These are phyloP conservation scores for Diaporthe australafricana DNA, from an alignment of 2,329 filamentous ascomycete genomes.

Conservation along the genomic window DNA sequence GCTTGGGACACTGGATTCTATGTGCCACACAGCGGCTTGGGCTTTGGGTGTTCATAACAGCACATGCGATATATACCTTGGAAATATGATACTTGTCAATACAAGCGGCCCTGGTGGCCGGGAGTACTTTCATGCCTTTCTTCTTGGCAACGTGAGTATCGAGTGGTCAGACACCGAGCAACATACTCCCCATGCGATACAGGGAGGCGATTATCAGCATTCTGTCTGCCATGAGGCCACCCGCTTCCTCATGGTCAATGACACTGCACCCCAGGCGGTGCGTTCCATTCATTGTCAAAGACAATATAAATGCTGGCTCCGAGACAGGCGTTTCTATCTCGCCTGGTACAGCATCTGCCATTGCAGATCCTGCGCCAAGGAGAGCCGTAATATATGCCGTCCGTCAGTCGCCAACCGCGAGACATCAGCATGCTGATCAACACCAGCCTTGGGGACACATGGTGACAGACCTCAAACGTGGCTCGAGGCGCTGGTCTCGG, in stretches of 20 bases:
- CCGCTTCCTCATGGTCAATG: neutral
- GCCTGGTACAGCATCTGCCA: neutral
- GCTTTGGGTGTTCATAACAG: slow-evolving; percentile 4
- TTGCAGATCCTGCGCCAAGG: neutral
- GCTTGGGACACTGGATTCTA: neutral
- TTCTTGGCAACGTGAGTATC: neutral
- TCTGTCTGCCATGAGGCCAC: neutral
- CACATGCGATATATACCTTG: neutral
- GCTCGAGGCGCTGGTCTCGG: slow-evolving; percentile 13
- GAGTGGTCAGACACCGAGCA: neutral
- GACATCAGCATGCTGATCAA: neutral
- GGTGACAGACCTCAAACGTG: slow-evolving; percentile 16
- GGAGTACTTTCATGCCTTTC: neutral
- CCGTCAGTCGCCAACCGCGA: neutral
- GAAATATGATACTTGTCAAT: slow-evolving; percentile 24
- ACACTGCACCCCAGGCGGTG: too few relatives aligned
- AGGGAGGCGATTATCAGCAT: too few relatives aligned
- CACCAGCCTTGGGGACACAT: slow-evolving; percentile 1
- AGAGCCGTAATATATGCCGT: neutral
- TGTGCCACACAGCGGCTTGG: neutral
- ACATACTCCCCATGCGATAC: neutral
- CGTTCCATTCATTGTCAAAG: too few relatives aligned
- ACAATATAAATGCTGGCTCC: too few relatives aligned
- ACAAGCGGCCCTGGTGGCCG: slow-evolving; percentile 7
- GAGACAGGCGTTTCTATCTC: too few relatives aligned